Evolutionary conservation across 2,329 filamentous ascomycete genomes (phyloP).

Genomic region (Diplodia corticola): DNA sequence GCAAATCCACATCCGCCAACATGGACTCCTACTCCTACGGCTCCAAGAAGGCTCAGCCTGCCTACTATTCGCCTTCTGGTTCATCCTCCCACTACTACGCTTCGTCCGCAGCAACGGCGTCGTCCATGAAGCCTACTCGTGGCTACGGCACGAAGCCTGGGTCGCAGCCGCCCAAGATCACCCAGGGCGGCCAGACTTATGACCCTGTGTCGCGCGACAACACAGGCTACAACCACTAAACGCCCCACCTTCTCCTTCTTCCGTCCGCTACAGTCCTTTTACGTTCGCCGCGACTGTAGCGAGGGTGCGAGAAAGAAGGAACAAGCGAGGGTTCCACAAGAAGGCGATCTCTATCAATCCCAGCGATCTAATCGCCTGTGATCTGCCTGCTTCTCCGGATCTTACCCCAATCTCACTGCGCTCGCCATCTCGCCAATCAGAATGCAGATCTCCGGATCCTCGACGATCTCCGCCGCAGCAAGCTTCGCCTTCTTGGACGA

Average conservation of each 20-base stretch:
- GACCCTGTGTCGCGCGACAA: background rate
- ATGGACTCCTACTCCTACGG: constrained; percentile 15
- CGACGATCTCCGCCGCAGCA: background rate
- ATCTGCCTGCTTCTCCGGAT: background rate
- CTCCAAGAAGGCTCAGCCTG: background rate
- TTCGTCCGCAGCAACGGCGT: constrained; percentile 15
- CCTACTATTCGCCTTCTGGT: constrained; percentile 11
- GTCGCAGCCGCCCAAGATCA: background rate
- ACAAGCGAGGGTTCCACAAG: background rate
- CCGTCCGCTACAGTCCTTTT: background rate
- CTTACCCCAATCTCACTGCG: background rate
- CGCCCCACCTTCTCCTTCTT: background rate
- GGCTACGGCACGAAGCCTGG: constrained; percentile 21
- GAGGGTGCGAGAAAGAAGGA: background rate
- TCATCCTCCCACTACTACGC: constrained; percentile 14
- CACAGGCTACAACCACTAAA: constrained; percentile 16
- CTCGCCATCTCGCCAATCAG: background rate
- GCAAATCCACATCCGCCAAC: background rate
- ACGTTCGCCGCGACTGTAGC: constrained; percentile 4
- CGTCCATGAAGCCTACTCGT: constrained; percentile 15
- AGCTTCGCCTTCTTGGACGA: background rate
- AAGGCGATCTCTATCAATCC: background rate
- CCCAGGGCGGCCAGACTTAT: constrained; percentile 1
- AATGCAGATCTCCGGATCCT: background rate
- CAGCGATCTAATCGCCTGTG: background rate